Conservation (phyloP, 371 early-diverging fungal species). For the Apophysomyces trapeziformis region DNA sequence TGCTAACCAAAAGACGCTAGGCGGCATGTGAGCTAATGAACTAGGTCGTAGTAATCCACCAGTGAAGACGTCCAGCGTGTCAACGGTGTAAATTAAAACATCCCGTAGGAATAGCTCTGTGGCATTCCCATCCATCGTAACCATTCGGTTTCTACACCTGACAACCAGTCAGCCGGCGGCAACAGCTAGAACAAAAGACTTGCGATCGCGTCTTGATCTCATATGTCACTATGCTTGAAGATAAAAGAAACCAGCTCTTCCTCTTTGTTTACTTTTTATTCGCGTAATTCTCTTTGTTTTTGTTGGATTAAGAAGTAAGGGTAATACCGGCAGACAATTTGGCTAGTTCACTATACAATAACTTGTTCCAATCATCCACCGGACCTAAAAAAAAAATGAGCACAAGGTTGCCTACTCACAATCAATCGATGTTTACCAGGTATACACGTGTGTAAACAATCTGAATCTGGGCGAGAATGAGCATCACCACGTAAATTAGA, state of each 20-base stretch:
- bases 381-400: constrained; percentile 21
- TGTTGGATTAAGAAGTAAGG: background rate
- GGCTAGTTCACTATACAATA: constrained; percentile 40
- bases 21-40: too few species aligned
- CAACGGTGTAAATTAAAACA: too few species aligned
- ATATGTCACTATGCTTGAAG: background rate
- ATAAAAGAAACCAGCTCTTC: background rate
- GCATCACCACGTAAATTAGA: constrained; percentile 44
- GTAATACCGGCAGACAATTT: constrained; percentile 10
- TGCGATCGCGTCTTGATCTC: background rate
- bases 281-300: background rate
- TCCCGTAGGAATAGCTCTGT: too few species aligned
- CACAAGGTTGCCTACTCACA: background rate
- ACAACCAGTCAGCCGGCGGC: too few species aligned
- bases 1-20: too few species aligned
- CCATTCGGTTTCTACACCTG: too few species aligned
- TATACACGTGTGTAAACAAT: constrained; percentile 44
- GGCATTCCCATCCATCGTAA: too few species aligned
- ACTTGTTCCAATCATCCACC: constrained; percentile 46
- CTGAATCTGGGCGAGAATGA: constrained; percentile 39
- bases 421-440: constrained; percentile 25
- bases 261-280: background rate
- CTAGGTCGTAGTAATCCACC: too few species aligned
- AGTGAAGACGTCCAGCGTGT: too few species aligned
- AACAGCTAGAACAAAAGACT: too few species aligned